Percentiles rank a stretch among this genome's conserved stretches.
phyloP scores from a whole-genome alignment of 345 rosid species.

The Microcos paniculata region DNA sequence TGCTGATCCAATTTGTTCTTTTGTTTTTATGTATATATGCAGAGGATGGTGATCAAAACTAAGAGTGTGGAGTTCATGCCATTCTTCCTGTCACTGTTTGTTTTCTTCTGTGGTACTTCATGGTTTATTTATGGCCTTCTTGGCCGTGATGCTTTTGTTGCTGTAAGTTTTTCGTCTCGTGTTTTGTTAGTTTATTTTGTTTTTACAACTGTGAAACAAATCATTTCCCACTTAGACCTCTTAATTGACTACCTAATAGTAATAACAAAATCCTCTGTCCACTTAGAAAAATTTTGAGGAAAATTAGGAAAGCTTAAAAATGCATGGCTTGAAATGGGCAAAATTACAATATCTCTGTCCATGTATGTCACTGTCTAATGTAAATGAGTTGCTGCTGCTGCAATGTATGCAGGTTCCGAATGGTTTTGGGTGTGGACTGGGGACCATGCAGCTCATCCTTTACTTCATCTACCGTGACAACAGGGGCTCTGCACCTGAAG shows the following conservation, averaged over 20 bases:
- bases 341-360: not conserved
- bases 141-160: conserved; percentile 80
- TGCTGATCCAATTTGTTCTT: not conserved
- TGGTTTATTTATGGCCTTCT: conserved; percentile 91
- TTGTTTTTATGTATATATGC: conserved; percentile 16
- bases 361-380: not conserved
- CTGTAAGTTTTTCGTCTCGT: conserved; percentile 52
- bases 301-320: not conserved
- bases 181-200: not conserved
- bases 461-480: conserved; percentile 71
- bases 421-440: conserved; percentile 83
- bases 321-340: not conserved
- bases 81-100: conserved; percentile 87
- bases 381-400: not conserved
- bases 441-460: conserved; percentile 69
- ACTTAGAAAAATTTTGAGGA: not conserved
- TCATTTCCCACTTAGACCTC: not conserved
- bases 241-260: too few species aligned
- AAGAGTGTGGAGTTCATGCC: conserved; percentile 98
- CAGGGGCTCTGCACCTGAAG: conserved; percentile 37
- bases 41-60: conserved; percentile 86
- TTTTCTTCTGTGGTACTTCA: conserved; percentile 91
- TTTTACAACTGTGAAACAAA: not conserved
- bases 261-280: not conserved
- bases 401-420: conserved; percentile 71